phyloP scores from a whole-genome alignment of 208 protist genomes.

The Leishmania martiniquensis region DNA sequence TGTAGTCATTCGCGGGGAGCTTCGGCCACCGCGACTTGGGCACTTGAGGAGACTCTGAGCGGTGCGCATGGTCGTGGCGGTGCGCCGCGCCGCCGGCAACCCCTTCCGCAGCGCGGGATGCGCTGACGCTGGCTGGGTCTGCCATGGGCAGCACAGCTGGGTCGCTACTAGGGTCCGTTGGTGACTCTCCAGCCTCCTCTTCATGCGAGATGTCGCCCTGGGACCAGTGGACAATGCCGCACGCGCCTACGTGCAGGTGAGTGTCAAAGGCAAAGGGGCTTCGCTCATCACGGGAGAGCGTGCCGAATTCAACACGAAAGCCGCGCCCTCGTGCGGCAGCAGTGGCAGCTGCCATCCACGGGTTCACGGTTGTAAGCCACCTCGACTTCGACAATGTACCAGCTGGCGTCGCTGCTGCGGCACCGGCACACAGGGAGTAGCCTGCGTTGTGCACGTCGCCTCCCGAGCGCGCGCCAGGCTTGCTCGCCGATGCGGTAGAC shows the following conservation, averaged over 20 bases:
- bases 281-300: constrained; percentile 28
- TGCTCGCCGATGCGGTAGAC: neutral
- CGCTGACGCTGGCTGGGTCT: neutral
- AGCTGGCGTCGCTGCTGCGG: neutral
- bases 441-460: neutral
- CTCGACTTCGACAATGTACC: neutral
- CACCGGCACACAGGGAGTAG: neutral
- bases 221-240: constrained; percentile 50
- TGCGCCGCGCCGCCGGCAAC: neutral
- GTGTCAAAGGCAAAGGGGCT: constrained; percentile 41
- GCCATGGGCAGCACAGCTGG: neutral
- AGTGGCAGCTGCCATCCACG: constrained; percentile 3
- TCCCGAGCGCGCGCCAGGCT: neutral
- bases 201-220: constrained; percentile 38
- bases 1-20: constrained; percentile 45
- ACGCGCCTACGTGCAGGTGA: constrained; percentile 48
- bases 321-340: constrained; percentile 11
- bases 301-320: constrained; percentile 19
- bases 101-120: neutral
- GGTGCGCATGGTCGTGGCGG: neutral
- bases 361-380: constrained; percentile 17
- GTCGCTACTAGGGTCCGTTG: neutral
- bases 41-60: neutral
- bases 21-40: constrained; percentile 14
- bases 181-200: neutral